Conservation (phyloP, 169 alveolate genomes). For the Plasmodium ovale region DNA sequence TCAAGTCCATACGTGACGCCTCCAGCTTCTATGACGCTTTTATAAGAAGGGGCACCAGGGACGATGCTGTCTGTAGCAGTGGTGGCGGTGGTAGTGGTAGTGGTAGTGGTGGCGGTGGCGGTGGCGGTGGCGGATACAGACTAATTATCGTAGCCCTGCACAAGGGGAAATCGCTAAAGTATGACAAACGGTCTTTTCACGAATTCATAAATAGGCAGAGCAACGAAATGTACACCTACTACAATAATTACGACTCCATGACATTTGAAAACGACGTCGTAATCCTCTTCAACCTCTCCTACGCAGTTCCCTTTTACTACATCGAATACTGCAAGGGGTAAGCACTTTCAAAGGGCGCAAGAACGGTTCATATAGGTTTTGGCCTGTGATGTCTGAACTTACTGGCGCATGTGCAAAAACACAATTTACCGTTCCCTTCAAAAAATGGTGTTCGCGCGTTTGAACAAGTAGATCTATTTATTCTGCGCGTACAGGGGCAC, state of each 20-base stretch:
- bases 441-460: no score
- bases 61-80: neutral
- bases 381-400: no score
- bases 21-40: conserved; percentile 46
- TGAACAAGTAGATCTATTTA: no score
- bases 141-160: conserved; percentile 66
- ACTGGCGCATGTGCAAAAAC: neutral
- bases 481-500: no score
- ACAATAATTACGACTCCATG: conserved; percentile 61
- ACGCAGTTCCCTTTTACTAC: conserved; percentile 74
- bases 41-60: neutral
- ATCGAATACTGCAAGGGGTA: conserved; percentile 33
- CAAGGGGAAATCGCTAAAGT: conserved; percentile 55
- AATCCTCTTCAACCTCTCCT: conserved; percentile 52
- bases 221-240: conserved; percentile 40
- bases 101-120: neutral
- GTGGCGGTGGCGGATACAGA: conserved; percentile 2
- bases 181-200: conserved; percentile 26
- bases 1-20: conserved; percentile 49
- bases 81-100: neutral
- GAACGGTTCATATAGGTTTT: no score
- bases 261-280: conserved; percentile 25
- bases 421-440: no score
- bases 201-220: conserved; percentile 8
- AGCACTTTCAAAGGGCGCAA: neutral